Evolutionary conservation across 306 rosid genomes (phyloP), one percentile per base, ranked within the genome.

Genomic region (Mimosa pudica): DNA sequence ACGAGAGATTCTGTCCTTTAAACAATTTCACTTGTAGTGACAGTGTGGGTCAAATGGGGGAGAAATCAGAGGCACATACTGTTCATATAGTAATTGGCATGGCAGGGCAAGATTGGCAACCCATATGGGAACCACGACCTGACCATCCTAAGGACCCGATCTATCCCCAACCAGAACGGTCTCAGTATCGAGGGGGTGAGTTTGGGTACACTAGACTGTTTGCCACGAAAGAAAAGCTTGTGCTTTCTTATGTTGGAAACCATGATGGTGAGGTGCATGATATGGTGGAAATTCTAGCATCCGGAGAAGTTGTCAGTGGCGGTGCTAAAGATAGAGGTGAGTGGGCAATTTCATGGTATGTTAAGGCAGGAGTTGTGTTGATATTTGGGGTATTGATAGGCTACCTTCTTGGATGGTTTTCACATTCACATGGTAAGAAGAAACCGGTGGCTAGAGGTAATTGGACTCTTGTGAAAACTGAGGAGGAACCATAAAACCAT

Each of bases 171-270:
- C 96, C 99, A 0, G 58, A 70, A 74, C 64, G 71, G 61, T 95
- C 99, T 48, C 66, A 89, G 79, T 95, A 90, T 77, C 98, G 99
- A 4, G 96, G 92, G 32, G 96, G 97, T 5, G 99, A 93, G 84
- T 96, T 96, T 63, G 97, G 99, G 54, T 96, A 96, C 81, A 90
- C 95, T 16, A 85, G 93, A 81, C 81, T 96, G 87, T 88, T 90
- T 71, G 90, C 89, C 54, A 86, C 84, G 4, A 81, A 67, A 68
- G 74, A 80, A 67, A 90, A 90, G 79, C 87, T 87, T 72, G 80
- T 81, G 67, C 76, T 90, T 76, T 83, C 88, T 45, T 88, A 86
- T 38, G 93, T 81, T 86, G 90, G 90, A 75, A 87, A 82, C 72
- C 92, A 90, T 48, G 92, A 88, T 4, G 92, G 88, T n/a, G 81